Base-by-base conservation (phyloP, 805 yeast species). In the Wickerhamiella sergipiensis region DNA sequence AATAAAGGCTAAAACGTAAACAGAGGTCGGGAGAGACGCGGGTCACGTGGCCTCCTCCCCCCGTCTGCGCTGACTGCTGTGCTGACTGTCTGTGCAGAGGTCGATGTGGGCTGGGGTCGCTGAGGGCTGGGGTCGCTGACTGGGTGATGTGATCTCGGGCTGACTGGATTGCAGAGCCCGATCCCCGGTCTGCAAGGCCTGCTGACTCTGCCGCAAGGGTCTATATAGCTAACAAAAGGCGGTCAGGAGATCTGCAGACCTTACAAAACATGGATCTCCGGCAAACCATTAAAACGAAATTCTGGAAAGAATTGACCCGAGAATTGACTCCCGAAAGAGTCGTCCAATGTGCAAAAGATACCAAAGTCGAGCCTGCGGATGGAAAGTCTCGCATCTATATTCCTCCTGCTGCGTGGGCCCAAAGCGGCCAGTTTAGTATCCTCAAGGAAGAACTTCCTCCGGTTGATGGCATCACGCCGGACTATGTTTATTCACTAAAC, bases 401-500 rank as follows among this genome's bases (percentile, higher is more conserved):
- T 31, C 53, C 53, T 10, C 15, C 39, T 3, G 44, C 29, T 33
- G 40, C 19, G 17, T 21, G 24, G 45, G n/a, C 44, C 18, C 19
- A 23, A 24, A 24, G 26, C 26, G 26, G 26, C 8, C 26, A 24
- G 8, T 31, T 12, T 31, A 12, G n/a, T 13, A 31, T 31, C 15
- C 19, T 6, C 2, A 6, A n/a, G 15, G 10, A 36, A n/a, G 9
- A 79, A 61, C 67, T 90, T 49, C 97, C 96, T 0, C 21, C 18
- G 55, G 36, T 24, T 6, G 19, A 17, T 4, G 66, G 72, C 1
- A 82, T 89, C 48, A 85, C 90, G 36, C 82, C 90, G 1, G 84
- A 83, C 47, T 86, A 69, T 65, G 85, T 53, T 6, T 88, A 78
- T 62, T 81, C 92, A 0, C 74, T 88, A 54, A 85, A 87, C 64